phyloP scores from a whole-genome alignment of 768 basidiomycete genomes.

The Multifurca ochricompacta region DNA sequence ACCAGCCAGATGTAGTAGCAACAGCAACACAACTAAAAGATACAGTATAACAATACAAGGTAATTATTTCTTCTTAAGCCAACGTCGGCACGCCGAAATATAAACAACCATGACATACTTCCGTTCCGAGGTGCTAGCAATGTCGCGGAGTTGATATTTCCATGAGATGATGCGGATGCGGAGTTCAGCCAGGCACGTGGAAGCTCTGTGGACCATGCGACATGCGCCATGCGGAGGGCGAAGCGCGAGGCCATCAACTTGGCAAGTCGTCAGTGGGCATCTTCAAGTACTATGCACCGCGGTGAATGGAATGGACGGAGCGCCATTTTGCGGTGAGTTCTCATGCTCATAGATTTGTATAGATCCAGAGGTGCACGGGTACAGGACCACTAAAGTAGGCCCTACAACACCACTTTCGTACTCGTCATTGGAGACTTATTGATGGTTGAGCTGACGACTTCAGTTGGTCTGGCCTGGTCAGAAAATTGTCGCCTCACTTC shows the following conservation, averaged over 20 bases:
- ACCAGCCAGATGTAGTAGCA: too few species aligned
- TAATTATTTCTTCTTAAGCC: not conserved
- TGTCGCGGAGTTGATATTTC: conserved; percentile 18
- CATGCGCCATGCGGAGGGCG: too few species aligned
- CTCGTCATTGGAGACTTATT: too few species aligned
- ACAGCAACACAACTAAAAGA: too few species aligned
- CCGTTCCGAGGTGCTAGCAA: conserved; percentile 8
- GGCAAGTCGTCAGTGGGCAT: not conserved
- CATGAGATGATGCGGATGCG: not conserved
- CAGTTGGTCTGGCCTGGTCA: too few species aligned
- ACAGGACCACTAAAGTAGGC: not conserved
- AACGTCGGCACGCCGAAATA: conserved; percentile 1
- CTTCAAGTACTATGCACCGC: not conserved
- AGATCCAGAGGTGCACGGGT: too few species aligned
- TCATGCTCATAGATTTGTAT: not conserved
- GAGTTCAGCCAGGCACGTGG: conserved; percentile 5
- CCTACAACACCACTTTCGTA: too few species aligned
- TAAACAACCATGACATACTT: not conserved
- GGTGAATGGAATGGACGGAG: not conserved
- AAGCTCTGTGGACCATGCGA: too few species aligned
- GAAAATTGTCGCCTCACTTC: too few species aligned
- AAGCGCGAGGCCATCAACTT: too few species aligned
- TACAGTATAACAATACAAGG: too few species aligned
- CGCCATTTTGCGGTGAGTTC: not conserved
- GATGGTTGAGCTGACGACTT: too few species aligned